Base-by-base conservation (phyloP, 1,139 yeast species). In the Diutina ranongensis region DNA sequence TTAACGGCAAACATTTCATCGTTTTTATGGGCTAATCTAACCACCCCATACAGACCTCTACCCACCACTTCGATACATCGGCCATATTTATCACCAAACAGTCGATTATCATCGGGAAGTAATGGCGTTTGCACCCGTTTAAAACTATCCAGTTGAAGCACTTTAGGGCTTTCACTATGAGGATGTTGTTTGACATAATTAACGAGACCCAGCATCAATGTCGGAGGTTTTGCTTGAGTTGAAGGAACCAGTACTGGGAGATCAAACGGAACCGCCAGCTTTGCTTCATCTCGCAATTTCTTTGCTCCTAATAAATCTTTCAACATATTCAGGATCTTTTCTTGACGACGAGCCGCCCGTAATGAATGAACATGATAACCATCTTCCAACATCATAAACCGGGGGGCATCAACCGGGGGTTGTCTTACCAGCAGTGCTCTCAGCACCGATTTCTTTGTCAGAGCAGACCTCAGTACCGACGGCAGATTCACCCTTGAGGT, bases 301-400 rank as follows among this genome's bases (percentile, higher is more conserved):
- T 83, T 83, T 10, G 89, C 88, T 32, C 89, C 94, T 49, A 89
- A 64, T 52, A 87, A 71, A 57, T 86, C 95, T 54, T 86, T 86
- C 52, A 92, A 72, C 95, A 89, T 85, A 50, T 80, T 80, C 18
- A 87, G 76, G 45, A 89, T 68, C 59, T 87, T 88, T 58, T 89
- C 97, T 61, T 88, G 97, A 52, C 97, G 74, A 56, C 82, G 80
- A 10, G 89, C 81, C 42, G 83, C 78, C 50, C 79, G 74, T 52
- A 89, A 68, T 57, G 78, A 79, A 62, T 89, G 97, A 55, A 79
- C 86, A 61, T 89, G 97, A 12, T 64, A 52, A 2, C 94, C 89
- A 51, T 80, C 80, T 45, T 80, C 87, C 46, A 67, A 60, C 58
- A 79, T 64, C 35, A 62, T 55, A 55, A 80, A 80, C 40, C 87